Evolutionary conservation across 108 stramenopile genomes (phyloP), one percentile per base, ranked within the genome.

Genomic region (Parmales sp.): DNA sequence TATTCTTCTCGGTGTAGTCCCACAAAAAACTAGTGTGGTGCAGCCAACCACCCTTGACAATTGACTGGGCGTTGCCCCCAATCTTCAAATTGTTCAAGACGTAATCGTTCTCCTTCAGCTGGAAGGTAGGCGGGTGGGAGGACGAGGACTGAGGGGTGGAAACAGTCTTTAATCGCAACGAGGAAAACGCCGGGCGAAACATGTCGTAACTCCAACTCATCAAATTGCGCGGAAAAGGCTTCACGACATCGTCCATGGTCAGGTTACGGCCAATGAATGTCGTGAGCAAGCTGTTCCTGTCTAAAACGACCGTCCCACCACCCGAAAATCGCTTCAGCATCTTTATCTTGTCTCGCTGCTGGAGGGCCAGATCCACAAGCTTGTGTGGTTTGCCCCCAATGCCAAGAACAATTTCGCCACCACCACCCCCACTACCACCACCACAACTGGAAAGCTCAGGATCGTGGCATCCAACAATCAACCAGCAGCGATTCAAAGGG

Each of bases 11-110:
- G 22, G 83, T 77, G 66, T 81, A 92, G 65, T 93, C 90, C 89
- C 90, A 95, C 1, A 97, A 70, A 69, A 97, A 94, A 67, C 84
- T 86, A 4, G 96, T 97, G 70, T 97, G 96, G 68, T 97, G 96
- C 6, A 95, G 70, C 82, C 84, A 97, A 6, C 92, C 91, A 13
- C 66, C 78, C 65, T 77, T 86, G 18, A 80, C 76, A 60, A 97
- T 95, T 29, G 82, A 46, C 70, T 97, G 96, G 1, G 96, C 94
- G 78, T 97, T 97, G 7, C 96, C 96, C 23, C 86, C 96, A 70
- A 97, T 82, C 85, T 97, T 97, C 39, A 63, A 29, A 8, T 72
- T 65, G 50, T 85, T 77, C 7, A 95, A 51, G 20, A 92, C 86
- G 74, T 95, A 97, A 73, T 97, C 94, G 69, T 94, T 84, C 76